These are phyloP conservation scores for Colletotrichum musicola DNA, from an alignment of 2,329 filamentous ascomycete species.

Conservation along the genomic window DNA sequence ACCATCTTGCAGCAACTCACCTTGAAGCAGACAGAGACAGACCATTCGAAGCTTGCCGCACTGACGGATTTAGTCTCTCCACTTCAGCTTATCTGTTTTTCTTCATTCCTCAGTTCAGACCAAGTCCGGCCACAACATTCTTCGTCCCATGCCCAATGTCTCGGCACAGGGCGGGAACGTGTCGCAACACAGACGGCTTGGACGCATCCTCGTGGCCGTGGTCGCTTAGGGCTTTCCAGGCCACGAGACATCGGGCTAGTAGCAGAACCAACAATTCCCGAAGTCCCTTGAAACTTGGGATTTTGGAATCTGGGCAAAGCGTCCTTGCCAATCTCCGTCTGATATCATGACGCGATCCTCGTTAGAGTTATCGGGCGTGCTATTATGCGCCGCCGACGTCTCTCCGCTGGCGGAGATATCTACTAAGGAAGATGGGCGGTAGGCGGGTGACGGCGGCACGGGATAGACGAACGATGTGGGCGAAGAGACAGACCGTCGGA, in stretches of 20 bases:
- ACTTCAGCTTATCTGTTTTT: constrained; percentile 1
- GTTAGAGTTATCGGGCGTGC: constrained; percentile 24
- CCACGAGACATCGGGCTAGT: constrained; percentile 3
- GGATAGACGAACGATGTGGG: constrained; percentile 19
- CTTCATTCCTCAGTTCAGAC: constrained; percentile 17
- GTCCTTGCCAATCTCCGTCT: constrained; percentile 25
- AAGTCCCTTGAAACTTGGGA: constrained; percentile 12
- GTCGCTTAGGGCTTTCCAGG: constrained; percentile 1
- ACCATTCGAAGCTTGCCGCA: not conserved
- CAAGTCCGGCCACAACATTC: constrained; percentile 19
- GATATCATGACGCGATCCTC: constrained; percentile 31
- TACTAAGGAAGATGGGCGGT: not conserved
- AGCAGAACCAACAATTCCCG: constrained; percentile 1
- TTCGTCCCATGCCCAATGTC: constrained; percentile 24
- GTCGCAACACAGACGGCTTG: constrained; percentile 8
- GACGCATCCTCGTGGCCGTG: not conserved
- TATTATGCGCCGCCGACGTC: constrained; percentile 30
- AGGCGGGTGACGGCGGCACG: constrained; percentile 22
- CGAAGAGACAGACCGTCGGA: not conserved
- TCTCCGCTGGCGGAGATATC: constrained; percentile 6
- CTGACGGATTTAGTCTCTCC: constrained; percentile 1
- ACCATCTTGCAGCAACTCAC: not conserved
- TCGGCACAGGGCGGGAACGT: constrained; percentile 20
- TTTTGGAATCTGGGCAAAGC: constrained; percentile 8
- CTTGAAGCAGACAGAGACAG: not conserved